Evolutionary conservation across 257 asterid genomes (phyloP), one percentile per base, ranked within the genome.

Genomic region (Henckelia pumila): DNA sequence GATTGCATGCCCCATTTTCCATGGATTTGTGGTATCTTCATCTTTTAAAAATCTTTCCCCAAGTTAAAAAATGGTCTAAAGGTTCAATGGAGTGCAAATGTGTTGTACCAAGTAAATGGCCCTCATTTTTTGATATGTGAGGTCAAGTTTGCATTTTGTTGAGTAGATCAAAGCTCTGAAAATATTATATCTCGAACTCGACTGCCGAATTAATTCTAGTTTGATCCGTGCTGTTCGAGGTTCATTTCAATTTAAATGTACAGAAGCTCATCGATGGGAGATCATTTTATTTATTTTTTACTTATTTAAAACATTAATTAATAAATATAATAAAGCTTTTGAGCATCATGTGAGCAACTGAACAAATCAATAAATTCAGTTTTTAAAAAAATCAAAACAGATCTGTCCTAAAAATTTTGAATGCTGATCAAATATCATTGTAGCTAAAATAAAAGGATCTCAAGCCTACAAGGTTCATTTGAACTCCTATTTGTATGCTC

Each of bases 1-100:
- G 76, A 78, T 71, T 26, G 85, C 87, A 35, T 60, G 55, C 75
- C 97, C 97, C 69, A 76, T 94, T 77, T 90, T 84, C 83, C 85
- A 73, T 75, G 99, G 99, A 73, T 86, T 94, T 75, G 82, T 83
- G 92, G 99, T 94, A 78, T 81, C 49, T 76, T 77, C 59, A 67
- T 32, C 59, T 76, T 60, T 73, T 76, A 33, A 35, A 63, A 62
- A 64, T 67, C 20, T 49, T 61, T 66, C 56, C 49, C 75, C 14
- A 22, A 6, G 4, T 44, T 44, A 44, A 44, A 44, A 44, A 19
- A 13, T 44, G 19, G 19, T 44, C 7, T 44, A 44, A 40, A 40
- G 50, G 50, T 44, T 44, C n/a, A 40, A 14, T 40, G 52, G 17
- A 13, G 17, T 40, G 50, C 17, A 40, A 40, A 40, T 40, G 50